A percentile compares a stretch with the other conserved stretches of the same genome.
These are phyloP conservation scores for Beauveria australis DNA, from an alignment of 2,329 filamentous ascomycete species.

Conservation along the genomic window DNA sequence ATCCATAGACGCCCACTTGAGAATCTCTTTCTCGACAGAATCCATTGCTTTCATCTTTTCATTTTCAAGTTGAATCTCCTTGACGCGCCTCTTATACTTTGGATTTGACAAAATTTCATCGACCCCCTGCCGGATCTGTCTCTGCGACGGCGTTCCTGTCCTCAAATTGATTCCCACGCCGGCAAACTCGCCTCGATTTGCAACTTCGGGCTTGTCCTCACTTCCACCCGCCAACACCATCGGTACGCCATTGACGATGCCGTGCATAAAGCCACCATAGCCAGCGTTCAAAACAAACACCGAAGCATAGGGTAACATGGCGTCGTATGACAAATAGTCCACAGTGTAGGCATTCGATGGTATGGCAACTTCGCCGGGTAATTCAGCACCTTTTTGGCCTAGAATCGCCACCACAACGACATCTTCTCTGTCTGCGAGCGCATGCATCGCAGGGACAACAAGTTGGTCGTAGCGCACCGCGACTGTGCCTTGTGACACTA, in stretches of 20 bases:
- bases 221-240: background rate
- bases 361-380: conserved; percentile 20
- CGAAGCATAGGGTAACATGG: conserved; percentile 33
- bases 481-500: conserved; percentile 41
- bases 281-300: conserved; percentile 41
- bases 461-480: conserved; percentile 31
- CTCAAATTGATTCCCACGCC: background rate
- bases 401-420: conserved; percentile 25
- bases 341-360: conserved; percentile 34
- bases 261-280: conserved; percentile 26
- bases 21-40: background rate
- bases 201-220: conserved; percentile 8
- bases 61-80: background rate
- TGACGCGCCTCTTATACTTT: background rate
- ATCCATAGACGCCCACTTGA: background rate
- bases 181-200: conserved; percentile 2
- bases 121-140: background rate
- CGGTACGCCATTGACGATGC: conserved; percentile 5
- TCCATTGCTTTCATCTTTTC: conserved; percentile 3
- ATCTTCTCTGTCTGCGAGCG: conserved; percentile 32
- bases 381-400: conserved; percentile 18
- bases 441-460: conserved; percentile 35
- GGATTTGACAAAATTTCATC: background rate
- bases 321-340: conserved; percentile 42
- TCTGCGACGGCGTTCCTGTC: background rate